These are phyloP conservation scores for Fraxinus floribunda DNA, from an alignment of 305 asterid genomes.

Conservation along the genomic window DNA sequence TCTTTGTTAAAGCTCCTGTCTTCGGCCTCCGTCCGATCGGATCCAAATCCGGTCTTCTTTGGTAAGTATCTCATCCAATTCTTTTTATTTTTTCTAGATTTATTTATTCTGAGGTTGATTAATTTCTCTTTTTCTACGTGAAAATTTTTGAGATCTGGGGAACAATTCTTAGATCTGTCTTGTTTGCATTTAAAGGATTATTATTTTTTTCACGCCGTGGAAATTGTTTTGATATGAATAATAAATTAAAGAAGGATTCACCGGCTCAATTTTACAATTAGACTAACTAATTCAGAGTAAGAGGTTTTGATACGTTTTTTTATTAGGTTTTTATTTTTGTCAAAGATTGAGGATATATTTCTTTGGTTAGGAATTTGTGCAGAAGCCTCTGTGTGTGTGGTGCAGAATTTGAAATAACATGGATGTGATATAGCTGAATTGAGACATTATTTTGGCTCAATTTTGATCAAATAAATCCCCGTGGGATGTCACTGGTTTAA, in stretches of 20 bases:
- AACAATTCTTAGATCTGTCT: conserved; percentile 29
- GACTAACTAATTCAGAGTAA: neutral
- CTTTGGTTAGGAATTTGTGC: conserved; percentile 2
- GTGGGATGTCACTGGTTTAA: neutral
- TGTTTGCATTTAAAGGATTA: conserved; percentile 1
- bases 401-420: neutral
- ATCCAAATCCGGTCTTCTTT: conserved; percentile 7
- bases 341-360: neutral
- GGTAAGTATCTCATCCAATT: conserved; percentile 24
- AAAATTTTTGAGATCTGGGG: conserved; percentile 34
- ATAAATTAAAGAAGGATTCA: neutral
- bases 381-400: neutral
- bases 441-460: conserved; percentile 9
- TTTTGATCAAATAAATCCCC: neutral
- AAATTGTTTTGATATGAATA: conserved; percentile 1
- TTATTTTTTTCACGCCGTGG: neutral
- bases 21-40: conserved; percentile 5
- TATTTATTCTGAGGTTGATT: neutral
- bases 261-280: neutral
- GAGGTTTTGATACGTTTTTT: neutral
- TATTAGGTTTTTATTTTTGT: neutral
- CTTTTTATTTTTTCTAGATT: neutral
- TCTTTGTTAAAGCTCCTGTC: neutral
- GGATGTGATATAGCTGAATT: conserved; percentile 3
- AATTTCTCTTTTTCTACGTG: neutral